Base-by-base conservation (phyloP, 2,329 filamentous ascomycete genomes). In the Botrytis byssoidea region DNA sequence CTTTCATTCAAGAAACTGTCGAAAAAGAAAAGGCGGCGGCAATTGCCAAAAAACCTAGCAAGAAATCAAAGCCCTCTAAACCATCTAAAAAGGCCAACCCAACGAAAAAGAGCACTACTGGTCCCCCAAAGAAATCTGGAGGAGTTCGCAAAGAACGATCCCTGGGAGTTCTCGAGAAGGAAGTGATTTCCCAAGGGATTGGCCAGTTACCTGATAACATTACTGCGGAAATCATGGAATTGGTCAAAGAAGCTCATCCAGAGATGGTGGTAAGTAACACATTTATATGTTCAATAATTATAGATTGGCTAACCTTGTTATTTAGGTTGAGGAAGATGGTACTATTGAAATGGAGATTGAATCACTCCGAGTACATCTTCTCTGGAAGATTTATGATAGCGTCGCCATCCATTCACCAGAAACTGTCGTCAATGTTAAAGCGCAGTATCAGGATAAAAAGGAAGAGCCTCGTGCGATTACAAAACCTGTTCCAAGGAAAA, bases 111-210 rank as follows among this genome's bases (percentile, higher is more conserved):
- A 78, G 66, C 76, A 74, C 46, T 73, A 51, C 67, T 74, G 74
- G 76, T 83, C 75, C 80, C 80, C 0, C 87, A 85, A 90, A 89
- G 69, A 80, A 80, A 66, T n/a, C 74, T 57, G 71, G 66, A 46
- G 72, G 71, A 22, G 70, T 68, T 71, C 74, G 74, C 20, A 72
- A 60, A 79, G 75, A 77, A 78, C 85, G 87, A n/a, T 87, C 88
- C 71, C 88, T 93, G 79, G 89, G 94, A 63, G 91, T 89, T 12
- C 89, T 91, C 5, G 94, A 99, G 83, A 98, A 98, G 85, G 93
- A 96, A 74, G 89, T 95, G 77, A 97, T 99, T 74, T 95, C 94
- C 1, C 91, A 92, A 74, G 92, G 93, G 22, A 96, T 97, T 76
- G 92, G 91, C 78, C 91, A 91, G 75, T 89, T 98, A 73, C 91